Percentiles rank a stretch among this genome's conserved stretches.
These are phyloP conservation scores for Neurospora sp. DNA, from an alignment of 495 filamentous ascomycete species.

Conservation along the genomic window DNA sequence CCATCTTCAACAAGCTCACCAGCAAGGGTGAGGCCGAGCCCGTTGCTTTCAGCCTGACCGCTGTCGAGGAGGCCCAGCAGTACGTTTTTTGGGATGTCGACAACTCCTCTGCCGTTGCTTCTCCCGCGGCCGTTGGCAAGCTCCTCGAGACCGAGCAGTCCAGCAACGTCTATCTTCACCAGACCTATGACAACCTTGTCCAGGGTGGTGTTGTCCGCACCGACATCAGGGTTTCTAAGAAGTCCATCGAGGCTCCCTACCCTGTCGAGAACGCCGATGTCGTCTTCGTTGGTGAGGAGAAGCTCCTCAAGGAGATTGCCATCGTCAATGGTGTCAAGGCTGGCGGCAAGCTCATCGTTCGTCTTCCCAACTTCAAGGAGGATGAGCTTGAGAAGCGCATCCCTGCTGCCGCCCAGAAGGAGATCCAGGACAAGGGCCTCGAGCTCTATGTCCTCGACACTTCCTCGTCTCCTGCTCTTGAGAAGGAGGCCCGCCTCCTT, in stretches of 20 bases:
- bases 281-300: conserved; percentile 65
- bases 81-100: conserved; percentile 94
- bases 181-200: conserved; percentile 72
- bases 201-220: conserved; percentile 78
- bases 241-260: conserved; percentile 75
- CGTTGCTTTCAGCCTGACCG: conserved; percentile 32
- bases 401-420: conserved; percentile 52
- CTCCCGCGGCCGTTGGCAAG: conserved; percentile 57
- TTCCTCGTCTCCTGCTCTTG: conserved; percentile 49
- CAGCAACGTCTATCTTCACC: conserved; percentile 66
- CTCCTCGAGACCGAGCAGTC: conserved; percentile 65
- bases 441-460: conserved; percentile 68
- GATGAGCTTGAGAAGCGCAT: conserved; percentile 89
- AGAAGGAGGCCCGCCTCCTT: conserved; percentile 53
- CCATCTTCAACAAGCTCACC: conserved; percentile 52
- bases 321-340: conserved; percentile 60
- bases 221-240: conserved; percentile 75
- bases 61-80: conserved; percentile 50
- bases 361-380: conserved; percentile 65
- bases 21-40: conserved; percentile 45
- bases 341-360: conserved; percentile 64
- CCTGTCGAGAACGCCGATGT: conserved; percentile 69
- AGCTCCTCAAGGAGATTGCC: conserved; percentile 66
- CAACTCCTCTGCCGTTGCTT: conserved; percentile 52
- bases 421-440: conserved; percentile 55